Percentiles rank a stretch among this genome's conserved stretches.
Conservation (phyloP, 768 basidiomycete genomes). For the Tephrocybe sp. region DNA sequence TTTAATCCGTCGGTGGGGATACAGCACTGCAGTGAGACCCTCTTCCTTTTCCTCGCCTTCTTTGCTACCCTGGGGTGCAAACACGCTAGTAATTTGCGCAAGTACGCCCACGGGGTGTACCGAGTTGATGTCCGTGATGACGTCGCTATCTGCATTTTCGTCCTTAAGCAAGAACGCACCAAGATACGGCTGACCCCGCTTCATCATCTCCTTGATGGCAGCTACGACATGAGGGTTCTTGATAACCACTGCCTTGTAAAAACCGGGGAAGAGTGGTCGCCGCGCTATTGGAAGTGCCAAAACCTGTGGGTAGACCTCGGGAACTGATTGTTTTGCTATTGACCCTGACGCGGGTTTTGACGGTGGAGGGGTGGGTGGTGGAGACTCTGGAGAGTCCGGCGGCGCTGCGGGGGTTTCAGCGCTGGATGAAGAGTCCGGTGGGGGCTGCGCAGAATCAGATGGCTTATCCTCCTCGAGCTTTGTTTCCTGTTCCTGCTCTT, state of each 20-base stretch:
- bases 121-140: slow-evolving; percentile 84
- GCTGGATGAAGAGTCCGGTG: slow-evolving; percentile 16
- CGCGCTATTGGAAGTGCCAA: slow-evolving; percentile 94
- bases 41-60: slow-evolving; percentile 74
- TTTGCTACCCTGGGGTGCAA: slow-evolving; percentile 54
- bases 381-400: slow-evolving; percentile 18
- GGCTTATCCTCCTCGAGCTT: slow-evolving; percentile 15
- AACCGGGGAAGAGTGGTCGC: slow-evolving; percentile 93
- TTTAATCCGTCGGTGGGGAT: slow-evolving; percentile 87
- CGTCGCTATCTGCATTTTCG: slow-evolving; percentile 87
- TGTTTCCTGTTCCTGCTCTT: slow-evolving; percentile 6
- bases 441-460: slow-evolving; percentile 14
- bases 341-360: slow-evolving; percentile 38
- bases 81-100: slow-evolving; percentile 94
- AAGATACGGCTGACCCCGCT: slow-evolving; percentile 94
- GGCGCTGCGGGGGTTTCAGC: slow-evolving; percentile 20
- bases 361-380: slow-evolving; percentile 16
- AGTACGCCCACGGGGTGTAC: slow-evolving; percentile 96
- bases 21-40: slow-evolving; percentile 91
- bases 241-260: slow-evolving; percentile 97
- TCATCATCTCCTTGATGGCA: slow-evolving; percentile 95
- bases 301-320: slow-evolving; percentile 90
- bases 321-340: slow-evolving; percentile 84
- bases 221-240: slow-evolving; percentile 88
- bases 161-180: slow-evolving; percentile 97